These are phyloP conservation scores for Geotrichum carabidarum DNA, from an alignment of 1,139 yeast genomes.

Conservation along the genomic window DNA sequence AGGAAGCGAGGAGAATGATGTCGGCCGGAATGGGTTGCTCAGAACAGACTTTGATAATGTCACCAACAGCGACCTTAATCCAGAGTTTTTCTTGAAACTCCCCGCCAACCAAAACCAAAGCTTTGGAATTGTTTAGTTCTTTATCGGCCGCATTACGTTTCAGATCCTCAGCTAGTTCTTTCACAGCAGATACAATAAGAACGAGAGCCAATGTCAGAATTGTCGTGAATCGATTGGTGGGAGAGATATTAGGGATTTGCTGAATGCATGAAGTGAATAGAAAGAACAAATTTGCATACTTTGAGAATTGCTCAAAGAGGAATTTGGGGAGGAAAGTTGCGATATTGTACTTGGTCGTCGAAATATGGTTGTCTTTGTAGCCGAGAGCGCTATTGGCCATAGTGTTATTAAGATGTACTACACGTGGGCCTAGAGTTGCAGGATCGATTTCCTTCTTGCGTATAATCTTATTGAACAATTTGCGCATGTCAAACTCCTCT, in stretches of 20 bases:
- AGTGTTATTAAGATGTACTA: constrained; percentile 60
- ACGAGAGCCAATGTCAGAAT: constrained; percentile 85
- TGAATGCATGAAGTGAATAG: constrained; percentile 88
- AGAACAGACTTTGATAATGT: constrained; percentile 73
- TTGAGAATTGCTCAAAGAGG: constrained; percentile 91
- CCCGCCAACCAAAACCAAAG: constrained; percentile 66
- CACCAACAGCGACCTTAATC: constrained; percentile 89
- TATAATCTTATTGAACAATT: constrained; percentile 46
- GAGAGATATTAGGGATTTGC: constrained; percentile 95
- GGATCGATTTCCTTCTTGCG: constrained; percentile 38
- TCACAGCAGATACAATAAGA: constrained; percentile 80
- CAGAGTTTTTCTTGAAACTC: constrained; percentile 65
- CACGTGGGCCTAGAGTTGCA: constrained; percentile 53
- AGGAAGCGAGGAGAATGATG: constrained; percentile 72
- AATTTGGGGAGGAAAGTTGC: constrained; percentile 95
- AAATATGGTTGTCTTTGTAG: constrained; percentile 77
- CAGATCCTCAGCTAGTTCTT: constrained; percentile 85
- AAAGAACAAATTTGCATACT: constrained; percentile 92
- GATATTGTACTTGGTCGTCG: constrained; percentile 92
- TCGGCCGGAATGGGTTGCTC: constrained; percentile 97
- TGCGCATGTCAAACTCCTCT: constrained; percentile 50
- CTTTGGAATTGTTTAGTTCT: constrained; percentile 76
- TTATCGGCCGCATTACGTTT: constrained; percentile 85
- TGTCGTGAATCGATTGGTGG: constrained; percentile 93
- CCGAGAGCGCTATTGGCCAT: constrained; percentile 51